Evolutionary conservation across 2,329 filamentous ascomycete genomes (phyloP), one percentile per base, ranked within the genome.

Genomic region (Seiridium cupressi): DNA sequence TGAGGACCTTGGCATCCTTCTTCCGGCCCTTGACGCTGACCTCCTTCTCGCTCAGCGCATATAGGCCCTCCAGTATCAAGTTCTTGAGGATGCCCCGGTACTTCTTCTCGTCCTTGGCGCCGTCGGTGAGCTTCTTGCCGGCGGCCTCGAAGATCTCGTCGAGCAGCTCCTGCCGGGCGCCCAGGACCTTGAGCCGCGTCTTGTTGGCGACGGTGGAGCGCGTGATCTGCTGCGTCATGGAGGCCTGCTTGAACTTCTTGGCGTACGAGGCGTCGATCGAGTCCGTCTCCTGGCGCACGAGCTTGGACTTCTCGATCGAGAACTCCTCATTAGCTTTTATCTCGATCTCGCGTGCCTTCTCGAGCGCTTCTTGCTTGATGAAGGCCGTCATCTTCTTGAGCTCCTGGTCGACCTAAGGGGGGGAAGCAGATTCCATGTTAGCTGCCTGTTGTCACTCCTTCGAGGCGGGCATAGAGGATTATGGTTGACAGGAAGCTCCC

Each of bases 331-430:
- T 93, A 77, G 95, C 95, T 81, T 98, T 98, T 81, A 98, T 90
- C 74, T 95, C 88, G 78, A 99, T 98, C 80, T 99, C 95, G 75
- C 91, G 91, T 71, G 93, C 93, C 81, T 99, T 99, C 77, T 99
- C 95, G 73, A 90, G 86, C 61, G 95, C 95, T 82, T 99, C 95
- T 81, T 98, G 95, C 78, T 93, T 92, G 88, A 99, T 99, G 87
- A 99, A 99, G 75, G 93, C 94, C 62, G 95, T 98, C 95, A 99
- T 99, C 87, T 99, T 99, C 85, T 92, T 93, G 80, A 99, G 91
- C 88, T 99, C 95, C 80, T 92, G 89, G 80, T 91, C 89, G 85
- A 99, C 95, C 93, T 98, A 76, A 35, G 49, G 61, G 38, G 49
- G 60, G 60, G 64, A 11, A 35, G 51, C 5, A 11, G 10, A 3